Conservation (phyloP, 371 early-diverging fungal species). For the Haplosporangium sp. region DNA sequence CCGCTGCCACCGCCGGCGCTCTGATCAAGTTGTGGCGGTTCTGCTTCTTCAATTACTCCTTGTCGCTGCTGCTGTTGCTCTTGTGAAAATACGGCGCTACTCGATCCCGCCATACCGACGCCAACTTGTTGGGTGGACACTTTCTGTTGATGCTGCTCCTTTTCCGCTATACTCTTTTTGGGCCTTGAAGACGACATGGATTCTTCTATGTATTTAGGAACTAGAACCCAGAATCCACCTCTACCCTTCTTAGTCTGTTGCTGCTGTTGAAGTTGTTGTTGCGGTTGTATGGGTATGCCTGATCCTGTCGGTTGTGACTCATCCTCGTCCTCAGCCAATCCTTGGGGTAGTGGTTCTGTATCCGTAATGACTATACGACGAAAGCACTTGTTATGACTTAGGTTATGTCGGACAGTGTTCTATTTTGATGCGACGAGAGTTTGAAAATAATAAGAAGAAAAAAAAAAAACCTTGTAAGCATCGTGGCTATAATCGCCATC, state of each 20-base stretch:
- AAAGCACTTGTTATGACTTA: slow-evolving; percentile 31
- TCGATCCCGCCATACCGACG: no score
- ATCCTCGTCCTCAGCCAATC: slow-evolving; percentile 8
- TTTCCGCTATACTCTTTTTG: slow-evolving; percentile 15
- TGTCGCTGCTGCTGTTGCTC: no score
- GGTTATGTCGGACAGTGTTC: slow-evolving; percentile 35
- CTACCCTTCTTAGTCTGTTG: slow-evolving; percentile 16
- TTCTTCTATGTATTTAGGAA: slow-evolving; percentile 19
- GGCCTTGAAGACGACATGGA: slow-evolving; percentile 11
- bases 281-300: neutral
- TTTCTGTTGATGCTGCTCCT: neutral
- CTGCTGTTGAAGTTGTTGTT: neutral
- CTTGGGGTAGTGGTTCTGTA: neutral
- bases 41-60: no score
- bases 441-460: neutral
- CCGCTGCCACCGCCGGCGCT: no score
- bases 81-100: no score
- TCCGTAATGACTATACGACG: slow-evolving; percentile 13
- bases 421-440: no score
- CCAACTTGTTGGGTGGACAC: no score
- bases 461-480: neutral
- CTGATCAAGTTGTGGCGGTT: neutral
- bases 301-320: neutral
- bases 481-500: no score
- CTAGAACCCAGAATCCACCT: slow-evolving; percentile 29